A percentile compares a stretch with the other conserved stretches of the same genome.
phyloP scores from a whole-genome alignment of 1,284 basidiomycete species.

The Moniliella sp. region DNA sequence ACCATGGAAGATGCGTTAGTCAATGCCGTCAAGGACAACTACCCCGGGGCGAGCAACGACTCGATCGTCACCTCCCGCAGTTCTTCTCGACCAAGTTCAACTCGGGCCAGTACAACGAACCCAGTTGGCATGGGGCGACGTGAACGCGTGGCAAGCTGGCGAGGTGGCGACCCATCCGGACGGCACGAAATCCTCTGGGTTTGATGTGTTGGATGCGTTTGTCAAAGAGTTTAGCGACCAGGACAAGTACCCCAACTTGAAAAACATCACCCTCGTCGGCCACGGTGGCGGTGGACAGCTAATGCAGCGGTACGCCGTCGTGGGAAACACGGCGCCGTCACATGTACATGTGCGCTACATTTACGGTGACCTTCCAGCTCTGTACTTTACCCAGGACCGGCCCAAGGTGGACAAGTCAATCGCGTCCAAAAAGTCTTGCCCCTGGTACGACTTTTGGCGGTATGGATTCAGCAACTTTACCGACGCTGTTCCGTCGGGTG shows the following conservation, averaged over 20 bases:
- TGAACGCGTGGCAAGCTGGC: background rate
- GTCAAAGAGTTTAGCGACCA: background rate
- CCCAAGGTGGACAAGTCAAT: conserved; percentile 5
- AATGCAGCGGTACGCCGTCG: conserved; percentile 8
- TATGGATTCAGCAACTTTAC: too few relatives aligned
- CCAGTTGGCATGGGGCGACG: background rate
- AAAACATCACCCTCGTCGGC: background rate
- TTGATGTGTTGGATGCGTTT: background rate
- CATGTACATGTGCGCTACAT: conserved; percentile 4
- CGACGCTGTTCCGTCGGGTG: too few relatives aligned
- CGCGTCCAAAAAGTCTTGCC: conserved; percentile 4
- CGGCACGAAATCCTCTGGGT: background rate
- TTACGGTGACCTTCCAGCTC: conserved; percentile 9
- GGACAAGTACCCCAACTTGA: background rate
- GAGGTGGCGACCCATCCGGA: background rate
- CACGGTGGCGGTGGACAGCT: conserved; percentile 8
- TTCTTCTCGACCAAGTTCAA: background rate
- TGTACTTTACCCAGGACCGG: conserved; percentile 12
- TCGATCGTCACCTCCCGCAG: conserved; percentile 14
- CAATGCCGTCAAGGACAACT: conserved; percentile 7
- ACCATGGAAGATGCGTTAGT: conserved; percentile 16
- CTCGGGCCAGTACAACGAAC: background rate
- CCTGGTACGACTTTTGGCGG: conserved; percentile 6
- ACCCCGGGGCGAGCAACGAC: conserved; percentile 6
- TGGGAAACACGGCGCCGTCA: conserved; percentile 3